These are phyloP conservation scores for Gaeumannomyces tritici DNA, from an alignment of 2,329 filamentous ascomycete genomes.

Conservation along the genomic window DNA sequence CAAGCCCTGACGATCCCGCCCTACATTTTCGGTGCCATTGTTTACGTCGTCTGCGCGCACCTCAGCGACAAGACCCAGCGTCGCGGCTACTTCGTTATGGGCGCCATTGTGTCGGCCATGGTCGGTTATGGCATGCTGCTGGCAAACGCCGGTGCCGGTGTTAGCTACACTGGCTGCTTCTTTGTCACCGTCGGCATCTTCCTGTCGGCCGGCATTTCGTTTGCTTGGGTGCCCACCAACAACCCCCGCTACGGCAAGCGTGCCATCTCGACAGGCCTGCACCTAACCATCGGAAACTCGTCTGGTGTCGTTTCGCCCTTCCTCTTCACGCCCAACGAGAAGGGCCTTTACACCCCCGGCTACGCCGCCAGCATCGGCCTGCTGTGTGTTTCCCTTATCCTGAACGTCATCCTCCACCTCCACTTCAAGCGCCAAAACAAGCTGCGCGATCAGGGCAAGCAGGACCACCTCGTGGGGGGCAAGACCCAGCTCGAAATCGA, in stretches of 20 bases:
- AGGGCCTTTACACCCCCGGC: constrained; percentile 26
- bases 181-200: constrained; percentile 58
- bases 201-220: constrained; percentile 42
- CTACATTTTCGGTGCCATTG: constrained; percentile 48
- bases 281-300: constrained; percentile 57
- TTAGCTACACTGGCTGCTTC: constrained; percentile 58
- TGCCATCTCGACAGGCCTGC: constrained; percentile 55
- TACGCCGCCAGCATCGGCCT: constrained; percentile 25
- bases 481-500: constrained; percentile 29
- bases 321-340: constrained; percentile 14
- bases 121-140: constrained; percentile 56
- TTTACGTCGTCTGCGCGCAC: constrained; percentile 41
- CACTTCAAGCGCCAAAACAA: constrained; percentile 25
- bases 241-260: constrained; percentile 61
- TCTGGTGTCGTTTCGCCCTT: constrained; percentile 52
- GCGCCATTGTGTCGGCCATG: constrained; percentile 53
- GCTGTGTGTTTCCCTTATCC: background rate
- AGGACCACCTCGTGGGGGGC: constrained; percentile 29
- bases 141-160: constrained; percentile 36
- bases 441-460: constrained; percentile 21
- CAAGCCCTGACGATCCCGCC: constrained; percentile 57
- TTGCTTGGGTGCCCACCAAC: constrained; percentile 61
- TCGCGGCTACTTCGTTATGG: constrained; percentile 53
- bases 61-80: constrained; percentile 51
- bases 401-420: constrained; percentile 5